phyloP scores from a whole-genome alignment of 495 filamentous ascomycete species.

The Aspergillus funiculosus region DNA sequence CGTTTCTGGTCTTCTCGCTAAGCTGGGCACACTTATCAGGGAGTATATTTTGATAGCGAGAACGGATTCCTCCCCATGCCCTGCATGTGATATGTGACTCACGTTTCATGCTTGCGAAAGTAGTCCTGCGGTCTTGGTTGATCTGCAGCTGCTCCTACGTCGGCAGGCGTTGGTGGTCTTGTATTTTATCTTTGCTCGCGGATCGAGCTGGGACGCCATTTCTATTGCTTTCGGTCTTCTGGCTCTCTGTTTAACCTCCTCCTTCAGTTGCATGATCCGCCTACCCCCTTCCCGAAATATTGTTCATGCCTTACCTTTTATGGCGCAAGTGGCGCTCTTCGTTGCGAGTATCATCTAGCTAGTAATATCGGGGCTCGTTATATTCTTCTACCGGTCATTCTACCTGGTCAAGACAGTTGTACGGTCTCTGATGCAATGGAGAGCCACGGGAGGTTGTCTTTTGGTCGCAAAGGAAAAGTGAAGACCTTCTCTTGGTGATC shows the following conservation, averaged over 20 bases:
- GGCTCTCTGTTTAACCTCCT: background rate
- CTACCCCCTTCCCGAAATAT: background rate
- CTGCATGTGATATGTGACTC: slow-evolving; percentile 34
- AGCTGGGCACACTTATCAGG: background rate
- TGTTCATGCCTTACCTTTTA: slow-evolving; percentile 6
- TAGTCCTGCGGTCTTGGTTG: background rate
- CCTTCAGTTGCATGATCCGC: background rate
- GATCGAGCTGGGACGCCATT: background rate
- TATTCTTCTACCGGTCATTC: slow-evolving; percentile 11
- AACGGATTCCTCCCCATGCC: slow-evolving; percentile 8
- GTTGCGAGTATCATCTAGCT: slow-evolving; percentile 20
- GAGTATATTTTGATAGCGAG: background rate
- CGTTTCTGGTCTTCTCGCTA: background rate
- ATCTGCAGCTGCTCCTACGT: slow-evolving; percentile 16
- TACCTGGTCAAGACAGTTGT: slow-evolving; percentile 1
- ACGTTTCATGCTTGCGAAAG: slow-evolving; percentile 27
- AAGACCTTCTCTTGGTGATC: slow-evolving; percentile 3
- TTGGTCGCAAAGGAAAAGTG: slow-evolving; percentile 1
- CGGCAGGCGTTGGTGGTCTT: slow-evolving; percentile 29
- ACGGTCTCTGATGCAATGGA: background rate
- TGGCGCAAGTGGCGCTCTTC: slow-evolving; percentile 4
- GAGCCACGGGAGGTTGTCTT: background rate
- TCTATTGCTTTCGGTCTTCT: slow-evolving; percentile 13
- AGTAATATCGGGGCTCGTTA: slow-evolving; percentile 12
- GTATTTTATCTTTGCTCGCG: slow-evolving; percentile 14